Evolutionary conservation across 768 basidiomycete genomes (phyloP).

Genomic region (Naematelia encephala): DNA sequence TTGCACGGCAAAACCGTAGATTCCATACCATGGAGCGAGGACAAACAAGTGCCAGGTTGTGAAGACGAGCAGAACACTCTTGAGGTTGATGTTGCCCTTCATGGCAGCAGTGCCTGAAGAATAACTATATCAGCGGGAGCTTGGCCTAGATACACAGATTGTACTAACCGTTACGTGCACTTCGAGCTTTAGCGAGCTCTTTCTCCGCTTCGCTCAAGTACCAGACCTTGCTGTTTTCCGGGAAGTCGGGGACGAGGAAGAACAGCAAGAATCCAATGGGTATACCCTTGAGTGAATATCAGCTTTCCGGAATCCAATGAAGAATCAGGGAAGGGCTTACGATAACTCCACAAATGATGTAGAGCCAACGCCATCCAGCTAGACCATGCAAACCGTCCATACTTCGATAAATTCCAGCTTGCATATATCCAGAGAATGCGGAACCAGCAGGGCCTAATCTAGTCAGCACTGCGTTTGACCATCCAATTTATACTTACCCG

Average conservation of each 20-base stretch:
- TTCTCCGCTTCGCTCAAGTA: slow-evolving; percentile 30
- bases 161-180: slow-evolving; percentile 10
- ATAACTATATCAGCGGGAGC: too few species aligned
- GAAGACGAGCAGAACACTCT: slow-evolving; percentile 5
- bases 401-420: slow-evolving; percentile 21
- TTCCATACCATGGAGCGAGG: slow-evolving; percentile 9
- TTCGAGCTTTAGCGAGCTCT: slow-evolving; percentile 15
- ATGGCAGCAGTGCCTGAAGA: slow-evolving; percentile 12
- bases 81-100: slow-evolving; percentile 5
- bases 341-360: slow-evolving; percentile 21
- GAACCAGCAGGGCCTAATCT: slow-evolving; percentile 11
- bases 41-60: slow-evolving; percentile 15
- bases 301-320: not conserved
- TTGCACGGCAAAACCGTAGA: slow-evolving; percentile 16
- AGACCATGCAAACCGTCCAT: slow-evolving; percentile 19
- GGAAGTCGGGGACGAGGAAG: slow-evolving; percentile 31
- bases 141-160: too few species aligned
- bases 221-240: slow-evolving; percentile 14
- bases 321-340: slow-evolving; percentile 5
- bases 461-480: slow-evolving; percentile 5
- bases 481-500: slow-evolving; percentile 5
- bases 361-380: slow-evolving; percentile 33
- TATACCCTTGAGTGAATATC: not conserved
- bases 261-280: slow-evolving; percentile 15
- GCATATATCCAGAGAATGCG: slow-evolving; percentile 17